Evolutionary conservation across 108 stramenopile genomes (phyloP), one percentile per base, ranked within the genome.

Genomic region (Epithemia pelagica): DNA sequence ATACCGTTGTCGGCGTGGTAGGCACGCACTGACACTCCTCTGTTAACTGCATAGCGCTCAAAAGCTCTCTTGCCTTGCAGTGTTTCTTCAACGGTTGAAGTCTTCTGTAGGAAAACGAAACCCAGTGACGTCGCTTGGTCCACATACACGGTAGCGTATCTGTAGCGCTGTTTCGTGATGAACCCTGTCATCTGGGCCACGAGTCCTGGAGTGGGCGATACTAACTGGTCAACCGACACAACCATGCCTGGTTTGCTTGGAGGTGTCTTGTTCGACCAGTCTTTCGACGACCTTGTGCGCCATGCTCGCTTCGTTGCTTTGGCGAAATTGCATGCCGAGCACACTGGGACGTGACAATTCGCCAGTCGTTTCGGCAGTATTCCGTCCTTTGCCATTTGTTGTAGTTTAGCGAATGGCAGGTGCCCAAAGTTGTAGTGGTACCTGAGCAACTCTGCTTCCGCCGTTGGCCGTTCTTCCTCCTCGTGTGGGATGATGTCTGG

Each of bases 1-100:
- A 75, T 61, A 0, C 86, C 82, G 64, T 87, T 87, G 53, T 87
- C 82, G 7, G 80, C 80, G 28, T 82, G 80, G 59, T 82, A 87
- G 25, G 61, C 59, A 26, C 73, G 31, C 3, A 78, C 61, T 30
- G 18, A 65, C 0, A 72, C 37, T 1, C 71, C 71, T 26, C 27
- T 28, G 18, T 52, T 46, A 0, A 3, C 0, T 0, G 71, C 54
- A 32, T 72, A 59, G 8, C 25, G 52, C 58, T 84, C 83, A 51
- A 78, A 84, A 0, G 83, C 79, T 61, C n/a, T 20, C 62, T 78
- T 80, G 27, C 67, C 79, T 27, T 69, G 24, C 0, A 80, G n/a
- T 0, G 77, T 78, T 32, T 78, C 79, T 10, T 76, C 61, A 0
- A 65, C 60, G 0, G 64, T 37, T 1, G 62, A 28, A 18, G 70